phyloP scores from a whole-genome alignment of 176 grass and related monocot species.

The Rhynchospora breviuscula region DNA sequence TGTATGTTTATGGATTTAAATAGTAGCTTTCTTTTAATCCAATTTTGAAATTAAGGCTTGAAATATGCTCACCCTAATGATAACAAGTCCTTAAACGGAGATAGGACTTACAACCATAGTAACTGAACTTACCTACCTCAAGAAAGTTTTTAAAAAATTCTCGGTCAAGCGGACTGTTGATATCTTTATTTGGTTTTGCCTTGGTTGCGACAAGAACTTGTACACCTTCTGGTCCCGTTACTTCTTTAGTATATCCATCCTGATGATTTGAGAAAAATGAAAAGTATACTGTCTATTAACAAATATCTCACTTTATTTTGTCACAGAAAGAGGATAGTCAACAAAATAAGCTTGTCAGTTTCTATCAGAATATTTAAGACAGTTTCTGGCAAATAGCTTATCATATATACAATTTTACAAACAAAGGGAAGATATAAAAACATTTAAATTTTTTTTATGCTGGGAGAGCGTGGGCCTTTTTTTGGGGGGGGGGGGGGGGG shows the following conservation, averaged over 20 bases:
- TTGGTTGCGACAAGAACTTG: conserved; percentile 42
- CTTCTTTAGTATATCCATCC: conserved; percentile 83
- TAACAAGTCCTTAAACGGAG: conserved; percentile 3
- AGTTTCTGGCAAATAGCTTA: background rate
- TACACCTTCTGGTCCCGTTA: conserved; percentile 38
- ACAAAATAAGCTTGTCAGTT: background rate
- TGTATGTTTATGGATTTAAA: background rate
- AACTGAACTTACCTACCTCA: conserved; percentile 30
- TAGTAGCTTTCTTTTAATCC: background rate
- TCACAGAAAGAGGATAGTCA: background rate
- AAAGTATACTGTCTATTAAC: background rate
- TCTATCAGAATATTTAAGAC: background rate
- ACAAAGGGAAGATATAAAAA: background rate
- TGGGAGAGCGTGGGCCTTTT: background rate
- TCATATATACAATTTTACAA: background rate
- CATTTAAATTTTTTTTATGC: too few species aligned
- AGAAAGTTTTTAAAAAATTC: conserved; percentile 59
- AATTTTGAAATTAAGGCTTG: background rate
- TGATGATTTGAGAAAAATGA: conserved; percentile 11
- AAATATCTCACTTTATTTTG: background rate
- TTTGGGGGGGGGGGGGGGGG: background rate
- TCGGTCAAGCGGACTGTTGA: conserved; percentile 39
- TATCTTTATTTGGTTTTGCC: conserved; percentile 56
- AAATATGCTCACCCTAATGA: background rate
- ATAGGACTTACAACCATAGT: background rate